Evolutionary conservation across 2,329 filamentous ascomycete species (phyloP).

Genomic region (Epichloe sp.): DNA sequence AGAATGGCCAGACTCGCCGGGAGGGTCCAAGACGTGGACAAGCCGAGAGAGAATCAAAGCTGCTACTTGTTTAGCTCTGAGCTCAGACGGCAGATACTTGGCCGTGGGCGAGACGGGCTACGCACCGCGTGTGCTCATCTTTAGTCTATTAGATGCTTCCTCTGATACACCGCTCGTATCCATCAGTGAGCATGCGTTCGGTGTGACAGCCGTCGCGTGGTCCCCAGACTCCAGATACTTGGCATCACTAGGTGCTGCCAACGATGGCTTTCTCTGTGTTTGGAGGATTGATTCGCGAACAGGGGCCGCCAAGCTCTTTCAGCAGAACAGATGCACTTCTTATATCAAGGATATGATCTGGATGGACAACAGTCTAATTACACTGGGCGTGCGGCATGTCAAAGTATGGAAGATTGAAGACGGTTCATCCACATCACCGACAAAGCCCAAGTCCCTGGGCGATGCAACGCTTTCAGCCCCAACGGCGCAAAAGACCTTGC

Average conservation of each 20-base stretch:
- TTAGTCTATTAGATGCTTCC: slow-evolving; percentile 67
- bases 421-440: slow-evolving; percentile 41
- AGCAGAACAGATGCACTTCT: slow-evolving; percentile 87
- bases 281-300: slow-evolving; percentile 79
- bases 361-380: slow-evolving; percentile 74
- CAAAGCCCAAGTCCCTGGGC: slow-evolving; percentile 43
- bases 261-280: slow-evolving; percentile 88
- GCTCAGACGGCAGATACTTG: slow-evolving; percentile 72
- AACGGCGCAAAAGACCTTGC: slow-evolving; percentile 46
- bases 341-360: slow-evolving; percentile 77
- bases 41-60: slow-evolving; percentile 89
- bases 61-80: slow-evolving; percentile 80
- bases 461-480: slow-evolving; percentile 25
- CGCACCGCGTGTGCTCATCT: slow-evolving; percentile 79
- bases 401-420: slow-evolving; percentile 88
- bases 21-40: slow-evolving; percentile 60
- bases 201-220: slow-evolving; percentile 80
- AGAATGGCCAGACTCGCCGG: slow-evolving; percentile 49
- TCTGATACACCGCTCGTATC: slow-evolving; percentile 73
- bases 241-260: slow-evolving; percentile 75
- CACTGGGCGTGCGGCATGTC: slow-evolving; percentile 79
- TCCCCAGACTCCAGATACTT: slow-evolving; percentile 76
- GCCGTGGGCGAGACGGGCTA: slow-evolving; percentile 95
- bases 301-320: slow-evolving; percentile 63
- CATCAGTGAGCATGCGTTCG: slow-evolving; percentile 80